A percentile compares a stretch with the other conserved stretches of the same genome.
Conservation (phyloP, 2,329 filamentous ascomycete species). For the Geosmithia putterillii region DNA sequence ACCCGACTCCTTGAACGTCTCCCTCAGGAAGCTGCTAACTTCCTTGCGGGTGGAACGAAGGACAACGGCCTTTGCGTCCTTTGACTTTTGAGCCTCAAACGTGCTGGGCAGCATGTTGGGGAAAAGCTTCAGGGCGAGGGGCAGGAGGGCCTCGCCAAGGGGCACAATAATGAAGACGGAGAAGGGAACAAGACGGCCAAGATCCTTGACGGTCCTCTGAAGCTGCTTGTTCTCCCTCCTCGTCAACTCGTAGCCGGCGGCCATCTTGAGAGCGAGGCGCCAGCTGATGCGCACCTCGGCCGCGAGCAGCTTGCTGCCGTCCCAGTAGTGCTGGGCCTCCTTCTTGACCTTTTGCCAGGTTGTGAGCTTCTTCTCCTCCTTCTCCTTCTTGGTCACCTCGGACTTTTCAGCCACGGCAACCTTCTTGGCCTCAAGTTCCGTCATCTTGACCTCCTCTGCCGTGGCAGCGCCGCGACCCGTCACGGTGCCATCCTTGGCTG, state of each 20-base stretch:
- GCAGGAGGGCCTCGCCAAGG: constrained; percentile 85
- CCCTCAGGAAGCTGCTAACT: constrained; percentile 79
- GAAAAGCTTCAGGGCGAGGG: constrained; percentile 86
- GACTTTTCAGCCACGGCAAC: constrained; percentile 48
- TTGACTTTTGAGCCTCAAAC: constrained; percentile 83
- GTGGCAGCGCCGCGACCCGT: constrained; percentile 18
- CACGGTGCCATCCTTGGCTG: constrained; percentile 15
- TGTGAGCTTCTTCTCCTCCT: constrained; percentile 77
- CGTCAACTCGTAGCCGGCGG: constrained; percentile 90
- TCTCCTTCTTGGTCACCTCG: constrained; percentile 40
- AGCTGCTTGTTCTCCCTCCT: constrained; percentile 88
- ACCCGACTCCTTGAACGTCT: constrained; percentile 86
- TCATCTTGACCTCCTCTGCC: constrained; percentile 32
- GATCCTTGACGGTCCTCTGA: constrained; percentile 83
- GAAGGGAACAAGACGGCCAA: constrained; percentile 86
- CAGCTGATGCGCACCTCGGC: constrained; percentile 91
- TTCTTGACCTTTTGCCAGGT: constrained; percentile 90
- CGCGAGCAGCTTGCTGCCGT: constrained; percentile 88
- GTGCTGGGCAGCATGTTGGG: constrained; percentile 96
- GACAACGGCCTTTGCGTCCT: constrained; percentile 73
- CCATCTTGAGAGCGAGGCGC: constrained; percentile 89
- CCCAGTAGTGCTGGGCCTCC: constrained; percentile 91
- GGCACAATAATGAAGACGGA: constrained; percentile 95
- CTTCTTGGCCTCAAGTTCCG: constrained; percentile 52
- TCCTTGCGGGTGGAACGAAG: constrained; percentile 83